Base-by-base conservation (phyloP, 1,284 basidiomycete species). In the Inonotus obliquus region DNA sequence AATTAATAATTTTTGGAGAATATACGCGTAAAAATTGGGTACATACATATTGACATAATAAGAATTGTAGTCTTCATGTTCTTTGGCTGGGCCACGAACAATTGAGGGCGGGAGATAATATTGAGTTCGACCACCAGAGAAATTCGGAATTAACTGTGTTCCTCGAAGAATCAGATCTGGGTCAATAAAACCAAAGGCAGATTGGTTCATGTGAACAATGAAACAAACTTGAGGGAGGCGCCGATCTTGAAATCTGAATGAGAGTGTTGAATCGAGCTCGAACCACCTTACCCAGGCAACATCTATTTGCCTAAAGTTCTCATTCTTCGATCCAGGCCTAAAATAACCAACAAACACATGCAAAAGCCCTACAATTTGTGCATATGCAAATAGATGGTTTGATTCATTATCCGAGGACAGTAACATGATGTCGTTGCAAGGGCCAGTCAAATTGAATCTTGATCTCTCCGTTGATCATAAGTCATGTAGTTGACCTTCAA, bases 401-500 rank as follows among this genome's bases (percentile, higher is more conserved):
- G 57, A 35, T 14, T 64, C 63, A 17, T 65, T 65, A 25, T 75
- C 70, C 5, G 60, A 63, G 2, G 71, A 66, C 1, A 68, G 62
- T 1, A 76, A 64, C 72, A 79, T 78, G 23, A 80, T 61, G 63
- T 78, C 69, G 3, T 70, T 37, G 38, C 71, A 69, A 1, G 67
- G 70, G 1, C 65, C 0, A 72, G 74, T 53, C 76, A 79, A 56
- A 81, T 64, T 0, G 65, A 68, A 59, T 81, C 79, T 55, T 76
- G 74, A 6, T 67, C 68, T 3, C 72, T 69, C 0, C 69, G 69
- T 11, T 77, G 55, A 58, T 81, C 73, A 60, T 81, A 81, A 1
- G 76, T 79, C 0, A 76, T 81, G 63, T 77, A 80, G 57, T 80
- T 77, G 55, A 81, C 58, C 0, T 67, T 66, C n/a, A 75, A 47